These are phyloP conservation scores for Juglanconis sp. DNA, from an alignment of 2,329 filamentous ascomycete genomes.

Conservation along the genomic window DNA sequence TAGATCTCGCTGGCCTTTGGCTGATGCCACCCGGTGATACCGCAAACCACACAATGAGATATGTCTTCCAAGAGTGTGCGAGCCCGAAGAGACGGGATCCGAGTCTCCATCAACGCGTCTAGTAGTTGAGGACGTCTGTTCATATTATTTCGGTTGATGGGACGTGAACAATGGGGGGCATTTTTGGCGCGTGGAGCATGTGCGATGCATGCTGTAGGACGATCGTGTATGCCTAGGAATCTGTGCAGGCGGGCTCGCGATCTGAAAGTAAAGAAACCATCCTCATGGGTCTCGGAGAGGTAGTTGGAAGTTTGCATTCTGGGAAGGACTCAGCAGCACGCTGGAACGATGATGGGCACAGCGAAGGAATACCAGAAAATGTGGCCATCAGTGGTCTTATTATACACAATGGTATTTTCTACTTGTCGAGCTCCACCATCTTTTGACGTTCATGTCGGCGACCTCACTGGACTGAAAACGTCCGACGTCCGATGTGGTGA, in stretches of 20 bases:
- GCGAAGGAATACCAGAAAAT: neutral
- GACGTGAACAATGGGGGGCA: neutral
- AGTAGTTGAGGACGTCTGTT: neutral
- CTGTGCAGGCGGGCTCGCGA: neutral
- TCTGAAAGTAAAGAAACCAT: neutral
- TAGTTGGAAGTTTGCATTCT: neutral
- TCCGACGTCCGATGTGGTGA: neutral
- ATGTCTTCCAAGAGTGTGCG: neutral
- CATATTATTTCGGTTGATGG: neutral
- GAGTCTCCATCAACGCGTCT: neutral
- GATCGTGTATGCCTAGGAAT: neutral
- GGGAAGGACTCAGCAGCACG: neutral
- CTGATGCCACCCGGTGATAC: neutral
- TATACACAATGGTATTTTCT: neutral
- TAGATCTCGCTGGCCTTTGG: neutral
- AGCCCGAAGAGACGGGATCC: neutral
- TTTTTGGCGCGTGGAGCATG: neutral
- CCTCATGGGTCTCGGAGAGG: neutral
- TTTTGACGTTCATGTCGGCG: neutral
- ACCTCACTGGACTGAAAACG: neutral
- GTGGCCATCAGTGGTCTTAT: neutral
- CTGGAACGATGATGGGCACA: neutral
- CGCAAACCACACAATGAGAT: neutral
- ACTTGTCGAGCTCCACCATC: neutral
- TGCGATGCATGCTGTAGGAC: neutral